Base-by-base conservation (phyloP, 1,139 yeast species). In the Sugiyamaella novakii region DNA sequence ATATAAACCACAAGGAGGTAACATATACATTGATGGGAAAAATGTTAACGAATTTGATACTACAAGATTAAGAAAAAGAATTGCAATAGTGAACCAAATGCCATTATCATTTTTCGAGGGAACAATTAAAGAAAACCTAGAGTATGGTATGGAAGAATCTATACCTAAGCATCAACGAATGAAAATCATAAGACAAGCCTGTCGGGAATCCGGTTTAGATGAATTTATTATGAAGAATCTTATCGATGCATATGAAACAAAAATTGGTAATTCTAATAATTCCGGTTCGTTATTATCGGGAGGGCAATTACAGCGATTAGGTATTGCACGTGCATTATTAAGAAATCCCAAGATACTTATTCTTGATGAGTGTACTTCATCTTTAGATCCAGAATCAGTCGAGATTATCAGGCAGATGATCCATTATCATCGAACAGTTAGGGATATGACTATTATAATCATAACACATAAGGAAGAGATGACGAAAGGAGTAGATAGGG, bases 391-490 rank as follows among this genome's bases (percentile, higher is more conserved):
- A 5, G 74, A 75, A 54, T 79, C 81, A 58, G 83, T 81, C 54
- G 72, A 50, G 3, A 43, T 53, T 4, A 60, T 73, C 17, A 56
- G 61, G 34, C 30, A 53, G 6, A 47, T 65, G 31, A 58, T 72
- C n/a, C 75, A 76, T 53, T 72, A 80, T 19, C 80, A 84, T 46
- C 81, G 79, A 52, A 77, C 84, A 0, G 67, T 82, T 52, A 67
- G 75, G 43, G 70, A 78, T 47, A 60, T 57, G 53, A 88, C 96
- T 0, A 85, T 92, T 0, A 79, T 91, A 7, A 80, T 95, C 2
- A 86, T 91, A 58, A 96, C 97, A 1, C 98, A 91, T 67, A 78
- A 96, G 61, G 72, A 83, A 40, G 85, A 92, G 14, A 85, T 96
- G 8, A 87, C 87, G 34, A 56, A 59, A 8, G 47, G 63, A 3